A percentile compares a stretch with the other conserved stretches of the same genome.
Conservation (phyloP, 768 basidiomycete species). For the Leucosporidium scottii region DNA sequence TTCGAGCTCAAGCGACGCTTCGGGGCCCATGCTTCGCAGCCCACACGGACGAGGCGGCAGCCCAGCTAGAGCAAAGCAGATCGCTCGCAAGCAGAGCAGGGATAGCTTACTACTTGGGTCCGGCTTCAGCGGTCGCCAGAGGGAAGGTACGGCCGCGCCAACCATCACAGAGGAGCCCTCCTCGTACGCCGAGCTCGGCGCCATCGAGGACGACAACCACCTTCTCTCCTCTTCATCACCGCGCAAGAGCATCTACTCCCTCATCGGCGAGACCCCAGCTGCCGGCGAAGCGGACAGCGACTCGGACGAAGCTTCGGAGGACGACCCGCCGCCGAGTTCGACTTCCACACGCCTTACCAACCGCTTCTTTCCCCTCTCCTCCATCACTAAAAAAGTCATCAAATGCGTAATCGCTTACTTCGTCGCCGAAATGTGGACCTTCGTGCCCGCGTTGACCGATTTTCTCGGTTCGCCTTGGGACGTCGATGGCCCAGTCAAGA, state of each 20-base stretch:
- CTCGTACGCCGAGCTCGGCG: not conserved
- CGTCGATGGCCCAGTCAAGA: constrained; percentile 23
- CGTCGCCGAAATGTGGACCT: constrained; percentile 86
- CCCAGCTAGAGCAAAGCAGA: not conserved
- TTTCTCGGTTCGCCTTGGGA: constrained; percentile 51
- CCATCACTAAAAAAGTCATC: constrained; percentile 48
- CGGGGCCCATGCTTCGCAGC: too few relatives aligned
- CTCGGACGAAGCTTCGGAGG: not conserved
- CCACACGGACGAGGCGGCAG: not conserved
- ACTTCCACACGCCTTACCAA: not conserved
- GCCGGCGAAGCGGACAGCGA: not conserved
- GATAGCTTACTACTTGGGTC: not conserved
- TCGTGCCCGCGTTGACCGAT: constrained; percentile 63
- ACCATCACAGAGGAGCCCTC: not conserved
- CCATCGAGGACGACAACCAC: not conserved
- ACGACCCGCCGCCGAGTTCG: not conserved
- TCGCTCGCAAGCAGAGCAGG: not conserved
- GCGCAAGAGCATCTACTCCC: not conserved
- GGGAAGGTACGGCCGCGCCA: not conserved
- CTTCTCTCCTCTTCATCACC: too few relatives aligned
- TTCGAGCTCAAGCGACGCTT: too few relatives aligned
- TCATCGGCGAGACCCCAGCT: not conserved
- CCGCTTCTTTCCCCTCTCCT: constrained; percentile 7
- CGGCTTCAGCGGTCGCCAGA: not conserved
- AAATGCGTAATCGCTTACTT: constrained; percentile 91